Evolutionary conservation across 441 rosid genomes (phyloP).

Genomic region (Eutrema salsugineum): DNA sequence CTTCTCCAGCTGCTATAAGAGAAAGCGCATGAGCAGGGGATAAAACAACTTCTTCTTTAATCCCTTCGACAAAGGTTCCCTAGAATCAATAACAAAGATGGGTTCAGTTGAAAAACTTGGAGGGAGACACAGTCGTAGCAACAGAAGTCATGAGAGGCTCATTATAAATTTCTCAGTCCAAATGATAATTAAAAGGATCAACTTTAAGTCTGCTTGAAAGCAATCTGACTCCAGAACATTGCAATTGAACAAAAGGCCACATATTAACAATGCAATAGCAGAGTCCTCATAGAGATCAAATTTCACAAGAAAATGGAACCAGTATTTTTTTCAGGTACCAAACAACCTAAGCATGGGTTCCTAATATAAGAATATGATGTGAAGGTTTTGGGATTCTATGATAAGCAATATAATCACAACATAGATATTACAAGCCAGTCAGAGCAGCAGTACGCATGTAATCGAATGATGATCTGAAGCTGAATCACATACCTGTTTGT

Average conservation of each 20-base stretch:
- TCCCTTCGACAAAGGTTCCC: conserved; percentile 99
- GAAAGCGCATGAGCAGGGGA: conserved; percentile 99
- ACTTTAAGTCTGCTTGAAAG: conserved; percentile 11
- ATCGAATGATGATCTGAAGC: conserved; percentile 1
- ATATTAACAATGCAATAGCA: not conserved
- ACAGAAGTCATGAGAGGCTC: not conserved
- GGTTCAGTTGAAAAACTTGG: not conserved
- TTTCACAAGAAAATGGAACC: not conserved
- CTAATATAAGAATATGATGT: not conserved
- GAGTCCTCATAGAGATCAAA: not conserved
- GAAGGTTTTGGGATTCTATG: not conserved
- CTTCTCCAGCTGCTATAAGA: conserved; percentile 99
- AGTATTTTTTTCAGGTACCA: not conserved
- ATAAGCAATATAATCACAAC: not conserved
- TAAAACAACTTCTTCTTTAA: conserved; percentile 98
- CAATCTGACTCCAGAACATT: not conserved
- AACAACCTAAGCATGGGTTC: conserved; percentile 1
- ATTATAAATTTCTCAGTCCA: not conserved
- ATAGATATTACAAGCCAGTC: not conserved
- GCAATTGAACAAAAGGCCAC: not conserved
- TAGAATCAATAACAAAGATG: conserved; percentile 35
- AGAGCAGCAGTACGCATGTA: conserved; percentile 4
- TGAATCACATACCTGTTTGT: conserved; percentile 68
- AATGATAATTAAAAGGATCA: conserved; percentile 2
- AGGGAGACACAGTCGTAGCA: not conserved